Base-by-base conservation (phyloP, 257 asterid genomes). In the Paulownia fortunei region DNA sequence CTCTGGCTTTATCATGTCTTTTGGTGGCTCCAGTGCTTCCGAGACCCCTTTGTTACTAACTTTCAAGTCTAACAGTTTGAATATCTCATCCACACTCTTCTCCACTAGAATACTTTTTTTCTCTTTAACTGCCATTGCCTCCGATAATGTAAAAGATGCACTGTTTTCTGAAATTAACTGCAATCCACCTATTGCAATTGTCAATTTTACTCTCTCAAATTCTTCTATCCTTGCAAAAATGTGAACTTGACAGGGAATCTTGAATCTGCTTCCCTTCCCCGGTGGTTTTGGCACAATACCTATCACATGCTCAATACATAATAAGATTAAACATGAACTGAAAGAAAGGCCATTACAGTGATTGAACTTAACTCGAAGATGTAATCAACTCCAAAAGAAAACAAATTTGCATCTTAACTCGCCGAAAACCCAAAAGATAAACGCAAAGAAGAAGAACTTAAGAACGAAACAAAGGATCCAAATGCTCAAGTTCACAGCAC, bases 201-300 rank as follows among this genome's bases (percentile, higher is more conserved):
- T 85, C 21, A 54, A 41, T 80, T 88, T 87, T 44, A 91, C 93
- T 3, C 80, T 82, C 55, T 47, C 86, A 73, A 91, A 87, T 10
- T 84, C 91, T 63, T 85, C 90, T 3, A 81, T 18, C 72, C 84
- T 83, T 3, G 96, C 85, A 76, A 91, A 91, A 41, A 93, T 88
- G 88, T 93, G 98, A 84, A 93, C 80, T 81, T 89, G 93, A 84
- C 97, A 93, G 30, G 96, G 90, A 61, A 89, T 71, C 79, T 55
- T 89, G 79, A 74, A 84, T 59, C 69, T 74, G 36, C 58, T 82
- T 46, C 84, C 87, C 67, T 68, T 86, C 60, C 88, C 87, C 32
- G 71, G 76, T 16, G 84, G 83, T 84, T 91, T 93, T 41, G 97
- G 97, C 81, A 92, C 92, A 49, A 93, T 89, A 21, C 96, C 98